Conservation (phyloP, 208 protist species). For the Leishmania braziliensis region DNA sequence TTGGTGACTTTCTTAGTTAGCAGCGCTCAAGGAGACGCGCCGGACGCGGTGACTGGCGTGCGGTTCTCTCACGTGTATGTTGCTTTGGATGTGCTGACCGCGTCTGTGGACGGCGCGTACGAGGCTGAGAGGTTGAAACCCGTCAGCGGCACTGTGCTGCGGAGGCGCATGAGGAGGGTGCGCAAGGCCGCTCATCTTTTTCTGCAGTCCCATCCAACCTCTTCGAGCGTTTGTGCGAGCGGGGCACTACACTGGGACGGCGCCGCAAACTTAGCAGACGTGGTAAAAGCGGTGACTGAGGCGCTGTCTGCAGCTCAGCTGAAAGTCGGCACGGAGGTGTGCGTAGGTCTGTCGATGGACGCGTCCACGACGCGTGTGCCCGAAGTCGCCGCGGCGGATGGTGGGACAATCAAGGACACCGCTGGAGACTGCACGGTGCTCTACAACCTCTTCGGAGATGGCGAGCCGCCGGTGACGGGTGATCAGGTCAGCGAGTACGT, state of each 20-base stretch:
- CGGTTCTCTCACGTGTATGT: slow-evolving; percentile 40
- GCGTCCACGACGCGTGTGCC: background rate
- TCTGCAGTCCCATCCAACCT: slow-evolving; percentile 4
- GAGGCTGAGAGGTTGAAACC: background rate
- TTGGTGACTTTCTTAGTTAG: slow-evolving; percentile 15
- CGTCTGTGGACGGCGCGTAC: slow-evolving; percentile 29
- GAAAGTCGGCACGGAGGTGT: slow-evolving; percentile 21
- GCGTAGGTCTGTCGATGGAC: slow-evolving; percentile 18
- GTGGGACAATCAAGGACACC: background rate
- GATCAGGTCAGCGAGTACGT: slow-evolving; percentile 77
- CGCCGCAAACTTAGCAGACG: slow-evolving; percentile 13
- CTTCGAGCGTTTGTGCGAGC: background rate
- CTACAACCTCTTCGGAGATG: slow-evolving; percentile 67
- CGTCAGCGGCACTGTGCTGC: slow-evolving; percentile 14
- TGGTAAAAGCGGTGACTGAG: slow-evolving; percentile 23
- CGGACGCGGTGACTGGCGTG: slow-evolving; percentile 34
- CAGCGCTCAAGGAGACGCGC: slow-evolving; percentile 28
- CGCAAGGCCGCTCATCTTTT: slow-evolving; percentile 14
- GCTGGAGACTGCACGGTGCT: slow-evolving; percentile 18
- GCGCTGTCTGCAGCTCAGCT: slow-evolving; percentile 16
- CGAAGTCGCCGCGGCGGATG: background rate
- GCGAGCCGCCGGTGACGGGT: slow-evolving; percentile 66
- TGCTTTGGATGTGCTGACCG: slow-evolving; percentile 49
- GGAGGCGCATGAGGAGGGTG: slow-evolving; percentile 13
- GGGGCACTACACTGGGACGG: slow-evolving; percentile 20